phyloP scores from a whole-genome alignment of 2,329 filamentous ascomycete species.

The Talaromyces marneffei region DNA sequence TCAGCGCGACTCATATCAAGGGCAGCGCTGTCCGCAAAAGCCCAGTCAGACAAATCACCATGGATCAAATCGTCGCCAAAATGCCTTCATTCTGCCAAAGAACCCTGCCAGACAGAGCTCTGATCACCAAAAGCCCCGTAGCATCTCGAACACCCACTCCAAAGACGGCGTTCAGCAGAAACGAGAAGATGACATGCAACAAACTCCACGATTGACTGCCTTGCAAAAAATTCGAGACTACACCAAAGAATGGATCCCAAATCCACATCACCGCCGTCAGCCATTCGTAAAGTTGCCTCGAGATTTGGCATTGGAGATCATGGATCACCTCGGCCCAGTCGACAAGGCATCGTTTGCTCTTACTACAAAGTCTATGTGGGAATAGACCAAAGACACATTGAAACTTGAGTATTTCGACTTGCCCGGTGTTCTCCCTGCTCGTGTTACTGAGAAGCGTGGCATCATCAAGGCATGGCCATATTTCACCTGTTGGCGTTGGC shows the following conservation, averaged over 20 bases:
- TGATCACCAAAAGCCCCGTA: not conserved
- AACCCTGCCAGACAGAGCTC: no score
- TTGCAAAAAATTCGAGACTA: not conserved
- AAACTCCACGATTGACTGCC: not conserved
- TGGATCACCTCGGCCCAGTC: not conserved
- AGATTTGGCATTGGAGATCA: slow-evolving; percentile 4
- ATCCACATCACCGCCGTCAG: not conserved
- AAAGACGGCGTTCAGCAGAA: not conserved
- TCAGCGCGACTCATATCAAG: no score
- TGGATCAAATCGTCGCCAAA: no score
- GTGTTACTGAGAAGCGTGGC: not conserved
- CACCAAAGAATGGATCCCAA: not conserved
- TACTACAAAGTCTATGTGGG: slow-evolving; percentile 1
- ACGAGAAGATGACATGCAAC: not conserved
- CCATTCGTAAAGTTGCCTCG: slow-evolving; percentile 1
- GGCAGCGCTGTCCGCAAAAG: no score
- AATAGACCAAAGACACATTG: not conserved
- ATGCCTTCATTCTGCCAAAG: no score
- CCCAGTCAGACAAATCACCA: no score
- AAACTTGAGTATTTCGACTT: not conserved
- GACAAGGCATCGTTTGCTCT: not conserved
- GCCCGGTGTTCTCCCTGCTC: not conserved
- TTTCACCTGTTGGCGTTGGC: not conserved
- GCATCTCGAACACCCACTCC: not conserved
- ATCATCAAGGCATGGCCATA: not conserved